Conservation (phyloP, 1,139 yeast species). For the Yamadazyma jaroonii region DNA sequence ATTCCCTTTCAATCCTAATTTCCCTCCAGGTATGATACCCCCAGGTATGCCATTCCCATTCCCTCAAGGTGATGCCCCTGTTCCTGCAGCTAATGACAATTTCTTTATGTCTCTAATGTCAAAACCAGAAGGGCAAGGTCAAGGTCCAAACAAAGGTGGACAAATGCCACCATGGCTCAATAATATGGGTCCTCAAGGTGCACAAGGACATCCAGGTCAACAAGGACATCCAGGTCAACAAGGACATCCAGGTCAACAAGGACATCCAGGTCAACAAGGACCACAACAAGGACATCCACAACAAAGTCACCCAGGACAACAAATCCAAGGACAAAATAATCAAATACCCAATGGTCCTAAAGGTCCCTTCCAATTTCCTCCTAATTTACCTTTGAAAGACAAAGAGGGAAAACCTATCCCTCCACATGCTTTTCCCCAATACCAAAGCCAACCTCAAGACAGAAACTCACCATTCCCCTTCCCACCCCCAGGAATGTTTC, state of each 20-base stretch:
- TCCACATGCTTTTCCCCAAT: slow-evolving; percentile 2
- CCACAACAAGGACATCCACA: too few species aligned
- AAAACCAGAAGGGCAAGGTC: slow-evolving; percentile 9
- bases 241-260: too few species aligned
- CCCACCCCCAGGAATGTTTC: slow-evolving; percentile 26
- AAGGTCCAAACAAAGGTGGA: slow-evolving; percentile 5
- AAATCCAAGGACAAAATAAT: too few species aligned
- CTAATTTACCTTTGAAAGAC: slow-evolving; percentile 6
- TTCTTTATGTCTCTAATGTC: slow-evolving; percentile 52
- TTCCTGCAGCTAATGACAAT: slow-evolving; percentile 35
- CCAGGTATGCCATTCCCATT: slow-evolving; percentile 12
- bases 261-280: too few species aligned
- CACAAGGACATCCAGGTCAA: not conserved
- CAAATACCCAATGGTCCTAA: not conserved
- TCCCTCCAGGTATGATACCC: slow-evolving; percentile 1
- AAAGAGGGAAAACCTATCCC: not conserved
- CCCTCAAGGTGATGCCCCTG: slow-evolving; percentile 5
- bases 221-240: too few species aligned
- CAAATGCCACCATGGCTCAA: too few species aligned
- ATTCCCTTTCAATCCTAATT: not conserved
- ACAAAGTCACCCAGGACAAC: too few species aligned
- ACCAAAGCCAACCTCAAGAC: not conserved
- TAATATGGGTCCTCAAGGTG: too few species aligned
- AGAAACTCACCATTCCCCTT: slow-evolving; percentile 9
- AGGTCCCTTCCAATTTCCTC: not conserved